phyloP scores from a whole-genome alignment of 306 rosid species.

The Acacia crassicarpa region DNA sequence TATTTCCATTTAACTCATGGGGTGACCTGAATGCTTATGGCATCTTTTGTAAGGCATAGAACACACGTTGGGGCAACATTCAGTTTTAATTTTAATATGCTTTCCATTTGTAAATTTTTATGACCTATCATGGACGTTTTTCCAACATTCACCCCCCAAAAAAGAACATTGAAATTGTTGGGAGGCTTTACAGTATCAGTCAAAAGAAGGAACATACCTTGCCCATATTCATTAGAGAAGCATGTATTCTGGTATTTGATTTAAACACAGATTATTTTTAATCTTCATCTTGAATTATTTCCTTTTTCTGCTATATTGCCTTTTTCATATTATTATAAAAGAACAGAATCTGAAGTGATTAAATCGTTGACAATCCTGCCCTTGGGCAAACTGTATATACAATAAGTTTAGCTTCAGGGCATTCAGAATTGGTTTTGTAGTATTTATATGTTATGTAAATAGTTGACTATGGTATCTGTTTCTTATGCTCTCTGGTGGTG shows the following conservation, averaged over 20 bases:
- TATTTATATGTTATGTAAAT: constrained; percentile 25
- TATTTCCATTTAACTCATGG: not conserved
- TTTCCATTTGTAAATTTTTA: not conserved
- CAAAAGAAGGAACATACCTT: constrained; percentile 9
- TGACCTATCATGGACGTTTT: not conserved
- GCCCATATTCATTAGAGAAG: not conserved
- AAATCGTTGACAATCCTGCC: constrained; percentile 16
- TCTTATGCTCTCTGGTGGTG: constrained; percentile 10
- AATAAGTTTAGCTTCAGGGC: constrained; percentile 12
- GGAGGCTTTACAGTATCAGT: not conserved
- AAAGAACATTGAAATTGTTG: not conserved
- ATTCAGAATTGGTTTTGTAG: constrained; percentile 22
- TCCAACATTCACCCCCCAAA: not conserved
- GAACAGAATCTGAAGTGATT: not conserved
- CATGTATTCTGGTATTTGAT: not conserved
- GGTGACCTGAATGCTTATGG: not conserved
- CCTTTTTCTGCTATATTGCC: not conserved
- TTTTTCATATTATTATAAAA: not conserved
- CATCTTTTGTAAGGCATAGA: not conserved
- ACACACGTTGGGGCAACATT: constrained; percentile 3
- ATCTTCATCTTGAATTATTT: not conserved
- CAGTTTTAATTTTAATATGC: constrained; percentile 7
- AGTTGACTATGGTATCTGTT: constrained; percentile 12
- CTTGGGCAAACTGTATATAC: constrained; percentile 9
- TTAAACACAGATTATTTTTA: not conserved